Conservation (phyloP, 495 filamentous ascomycete species). For the Neurospora cerealis region DNA sequence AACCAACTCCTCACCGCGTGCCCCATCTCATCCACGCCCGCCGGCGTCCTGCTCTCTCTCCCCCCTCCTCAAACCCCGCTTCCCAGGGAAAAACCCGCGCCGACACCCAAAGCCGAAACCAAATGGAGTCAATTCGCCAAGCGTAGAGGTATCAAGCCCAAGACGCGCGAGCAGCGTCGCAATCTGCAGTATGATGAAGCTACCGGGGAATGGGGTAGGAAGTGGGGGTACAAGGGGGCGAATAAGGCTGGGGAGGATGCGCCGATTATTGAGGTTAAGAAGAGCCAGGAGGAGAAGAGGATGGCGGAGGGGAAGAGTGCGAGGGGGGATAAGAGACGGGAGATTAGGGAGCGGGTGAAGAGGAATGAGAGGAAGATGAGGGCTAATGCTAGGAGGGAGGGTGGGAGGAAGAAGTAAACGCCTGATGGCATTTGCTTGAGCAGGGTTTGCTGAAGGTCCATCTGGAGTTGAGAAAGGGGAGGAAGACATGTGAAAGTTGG, state of each 20-base stretch:
- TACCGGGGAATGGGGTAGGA: conserved; percentile 77
- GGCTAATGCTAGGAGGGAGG: conserved; percentile 49
- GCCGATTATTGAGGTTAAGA: conserved; percentile 87
- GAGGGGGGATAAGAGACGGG: conserved; percentile 50
- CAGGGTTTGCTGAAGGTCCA: too few species aligned
- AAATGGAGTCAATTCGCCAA: conserved; percentile 92
- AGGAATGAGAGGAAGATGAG: conserved; percentile 60
- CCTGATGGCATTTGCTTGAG: too few species aligned
- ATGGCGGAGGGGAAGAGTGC: conserved; percentile 41
- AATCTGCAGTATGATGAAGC: conserved; percentile 78
- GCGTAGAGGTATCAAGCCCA: conserved; percentile 88
- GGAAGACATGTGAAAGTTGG: neutral
- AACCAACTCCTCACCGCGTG: conserved; percentile 72
- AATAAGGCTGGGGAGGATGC: conserved; percentile 57
- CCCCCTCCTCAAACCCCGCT: conserved; percentile 57
- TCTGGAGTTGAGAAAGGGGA: too few species aligned
- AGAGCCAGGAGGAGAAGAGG: conserved; percentile 48
- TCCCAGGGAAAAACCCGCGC: conserved; percentile 85
- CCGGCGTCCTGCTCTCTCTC: conserved; percentile 66
- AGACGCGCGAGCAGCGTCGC: conserved; percentile 50
- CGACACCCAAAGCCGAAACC: conserved; percentile 66
- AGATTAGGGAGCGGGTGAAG: conserved; percentile 53
- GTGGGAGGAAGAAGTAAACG: conserved; percentile 29
- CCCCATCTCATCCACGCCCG: conserved; percentile 53
- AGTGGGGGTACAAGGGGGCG: conserved; percentile 84